These are phyloP conservation scores for Russula compacta DNA, from an alignment of 768 basidiomycete genomes.

Conservation along the genomic window DNA sequence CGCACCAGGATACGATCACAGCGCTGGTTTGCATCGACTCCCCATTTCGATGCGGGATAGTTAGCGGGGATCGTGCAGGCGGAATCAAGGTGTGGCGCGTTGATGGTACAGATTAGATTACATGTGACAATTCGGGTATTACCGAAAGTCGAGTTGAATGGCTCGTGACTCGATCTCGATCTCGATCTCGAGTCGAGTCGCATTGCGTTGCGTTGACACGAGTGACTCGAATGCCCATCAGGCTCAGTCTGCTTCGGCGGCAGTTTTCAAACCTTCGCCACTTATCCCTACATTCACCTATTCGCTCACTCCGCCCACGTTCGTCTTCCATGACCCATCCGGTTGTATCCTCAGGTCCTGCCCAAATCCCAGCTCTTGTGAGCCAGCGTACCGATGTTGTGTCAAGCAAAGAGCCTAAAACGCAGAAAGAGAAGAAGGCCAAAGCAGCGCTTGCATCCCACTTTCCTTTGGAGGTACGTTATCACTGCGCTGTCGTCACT, in stretches of 20 bases:
- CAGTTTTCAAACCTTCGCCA: slow-evolving; percentile 19
- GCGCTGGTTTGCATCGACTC: slow-evolving; percentile 82
- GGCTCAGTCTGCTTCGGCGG: slow-evolving; percentile 6
- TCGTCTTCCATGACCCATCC: slow-evolving; percentile 40
- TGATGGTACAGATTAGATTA: slow-evolving; percentile 33
- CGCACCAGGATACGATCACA: slow-evolving; percentile 87
- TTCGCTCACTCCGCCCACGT: slow-evolving; percentile 20
- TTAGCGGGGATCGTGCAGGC: slow-evolving; percentile 88
- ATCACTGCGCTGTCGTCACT: background rate
- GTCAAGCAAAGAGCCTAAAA: slow-evolving; percentile 23
- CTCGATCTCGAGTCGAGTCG: background rate
- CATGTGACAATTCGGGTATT: background rate
- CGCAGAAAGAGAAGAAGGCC: slow-evolving; percentile 38
- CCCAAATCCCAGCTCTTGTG: slow-evolving; percentile 35
- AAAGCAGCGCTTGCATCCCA: slow-evolving; percentile 32
- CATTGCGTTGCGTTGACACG: background rate
- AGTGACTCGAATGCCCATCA: slow-evolving; percentile 9
- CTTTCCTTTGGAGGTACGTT: slow-evolving; percentile 54
- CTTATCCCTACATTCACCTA: slow-evolving; percentile 14
- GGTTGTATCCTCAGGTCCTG: slow-evolving; percentile 44
- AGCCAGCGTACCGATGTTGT: slow-evolving; percentile 1
- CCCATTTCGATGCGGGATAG: slow-evolving; percentile 84
- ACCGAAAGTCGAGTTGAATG: background rate
- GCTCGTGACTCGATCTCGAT: too few species aligned
- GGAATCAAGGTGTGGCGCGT: slow-evolving; percentile 87